Evolutionary conservation across 352 stramenopile genomes (phyloP), one percentile per base, ranked within the genome.

Genomic region (Globisporangium perplexum): DNA sequence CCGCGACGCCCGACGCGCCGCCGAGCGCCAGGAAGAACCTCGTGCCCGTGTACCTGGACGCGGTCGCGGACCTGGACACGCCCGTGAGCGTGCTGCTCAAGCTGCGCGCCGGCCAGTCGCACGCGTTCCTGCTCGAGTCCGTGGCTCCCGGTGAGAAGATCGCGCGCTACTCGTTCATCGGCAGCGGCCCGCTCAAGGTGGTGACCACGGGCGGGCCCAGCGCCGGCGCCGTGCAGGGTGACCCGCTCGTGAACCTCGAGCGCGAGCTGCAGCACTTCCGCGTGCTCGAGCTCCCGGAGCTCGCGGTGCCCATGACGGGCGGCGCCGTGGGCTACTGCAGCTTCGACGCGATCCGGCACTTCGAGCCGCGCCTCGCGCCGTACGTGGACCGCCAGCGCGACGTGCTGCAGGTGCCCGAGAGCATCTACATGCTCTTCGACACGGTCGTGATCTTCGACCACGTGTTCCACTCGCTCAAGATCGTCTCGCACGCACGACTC

Each of bases 351-450:
- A 91, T 96, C 35, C 83, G 83, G 35, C 83, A 95, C 69, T 96
- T 96, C 63, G 86, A 96, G 48, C 84, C 83, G 39, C 87, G 76
- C 59, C 73, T 94, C 31, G 83, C 80, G 42, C 83, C 84, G 3
- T 90, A 78, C 52, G 71, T 96, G 35, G 79, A 82, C 24, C 62
- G 65, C 8, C 86, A 96, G 56, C 74, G 69, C 45, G 84, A 96
- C 56, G 74, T 93, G 54, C 61, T 96, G 17, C 57, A 86, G 30
- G 78, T 94, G 20, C 86, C 86, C 17, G 86, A 96, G 67, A 93
- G 83, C 59, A 88, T 93, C 60, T 96, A 93, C 66, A 96, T 96
- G 86, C 83, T 96, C 57, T 93, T 93, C 43, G 78, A 95, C 67
- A 94, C 84, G 51, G 72, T 94, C 41, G 78, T 96, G 42, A 83